Base-by-base conservation (phyloP, 768 basidiomycete species). In the Pisolithus microcarpus region DNA sequence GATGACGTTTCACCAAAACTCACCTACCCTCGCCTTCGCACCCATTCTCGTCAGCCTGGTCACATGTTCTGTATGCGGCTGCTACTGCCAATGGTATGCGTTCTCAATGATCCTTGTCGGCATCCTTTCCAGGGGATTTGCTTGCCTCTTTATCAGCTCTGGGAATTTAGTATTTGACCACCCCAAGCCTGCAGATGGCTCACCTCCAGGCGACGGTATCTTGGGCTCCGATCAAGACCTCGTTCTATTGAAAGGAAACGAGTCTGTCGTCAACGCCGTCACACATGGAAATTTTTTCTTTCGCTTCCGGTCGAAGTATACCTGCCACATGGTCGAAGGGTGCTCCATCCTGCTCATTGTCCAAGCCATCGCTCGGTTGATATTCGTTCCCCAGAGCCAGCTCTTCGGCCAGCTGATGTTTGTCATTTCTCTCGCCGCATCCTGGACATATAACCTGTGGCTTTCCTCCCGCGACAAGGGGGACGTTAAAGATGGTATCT, bases 381-480 rank as follows among this genome's bases (percentile, higher is more conserved):
- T 31, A 8, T 31, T 10, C 10, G 4, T 31, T 31, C 31, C 31
- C 31, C 31, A 31, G 31, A 31, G 31, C 11, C 2, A 31, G 3
- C 31, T 31, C 31, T 31, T 31, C 11, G 31, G 31, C 9, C 31
- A 31, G 31, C 31, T 31, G 31, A 31, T 31, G 31, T 31, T 31
- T 11, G 31, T 31, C 10, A 2, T 11, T 13, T 31, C 31, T 11
- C 8, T 31, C 31, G 31, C 31, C 47, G 56, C 56, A 19, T 68
- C 67, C 11, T 67, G 67, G 67, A 49, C 48, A 13, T 66, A 68
- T 43, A 68, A 66, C 37, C 52, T 61, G 0, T 67, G 52, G 50
- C 37, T 67, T 10, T 63, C 62, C 6, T 18, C 28, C 28, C 7
- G 6, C 28, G 28, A 30, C 7, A 30, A 30, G 28, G 28, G 23